Percentiles rank a stretch among this genome's conserved stretches.
Evolutionary conservation across 2,329 filamentous ascomycete species (phyloP).

Genomic region (Orbilia brochopaga): DNA sequence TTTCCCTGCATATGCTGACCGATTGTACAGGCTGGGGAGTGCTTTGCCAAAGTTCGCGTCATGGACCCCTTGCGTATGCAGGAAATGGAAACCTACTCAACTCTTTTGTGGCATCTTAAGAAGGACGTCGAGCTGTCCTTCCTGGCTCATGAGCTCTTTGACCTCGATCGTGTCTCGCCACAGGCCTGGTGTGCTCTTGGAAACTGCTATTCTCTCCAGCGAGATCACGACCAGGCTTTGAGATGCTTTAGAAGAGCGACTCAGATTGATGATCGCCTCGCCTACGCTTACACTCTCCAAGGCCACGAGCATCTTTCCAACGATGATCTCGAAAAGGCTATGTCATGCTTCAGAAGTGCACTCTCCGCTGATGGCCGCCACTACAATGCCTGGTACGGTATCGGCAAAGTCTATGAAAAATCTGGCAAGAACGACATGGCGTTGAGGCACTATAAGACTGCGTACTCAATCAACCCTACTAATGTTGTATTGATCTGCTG

Average conservation of each 20-base stretch:
- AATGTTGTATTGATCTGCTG: conserved; percentile 92
- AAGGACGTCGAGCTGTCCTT: conserved; percentile 90
- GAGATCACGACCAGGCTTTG: conserved; percentile 92
- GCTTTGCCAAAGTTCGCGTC: conserved; percentile 78
- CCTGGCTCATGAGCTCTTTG: conserved; percentile 86
- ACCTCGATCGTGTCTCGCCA: conserved; percentile 84
- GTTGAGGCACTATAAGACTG: conserved; percentile 86
- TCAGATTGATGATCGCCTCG: conserved; percentile 85
- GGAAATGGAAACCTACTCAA: conserved; percentile 98
- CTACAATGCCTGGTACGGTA: conserved; percentile 98
- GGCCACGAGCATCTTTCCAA: conserved; percentile 95
- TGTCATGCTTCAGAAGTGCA: conserved; percentile 82
- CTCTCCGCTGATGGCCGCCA: conserved; percentile 85
- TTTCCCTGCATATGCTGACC: conserved; percentile 5
- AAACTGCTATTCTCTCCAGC: conserved; percentile 89
- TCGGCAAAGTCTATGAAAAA: conserved; percentile 81
- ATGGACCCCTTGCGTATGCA: conserved; percentile 82
- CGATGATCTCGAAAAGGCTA: conserved; percentile 95
- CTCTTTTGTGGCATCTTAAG: conserved; percentile 97
- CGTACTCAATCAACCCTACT: conserved; percentile 86
- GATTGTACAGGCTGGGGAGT: conserved; percentile 71
- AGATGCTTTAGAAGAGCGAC: conserved; percentile 94
- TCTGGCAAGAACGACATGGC: conserved; percentile 90
- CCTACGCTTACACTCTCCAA: conserved; percentile 93
- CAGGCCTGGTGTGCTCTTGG: conserved; percentile 96